These are phyloP conservation scores for Salicornia ramosissima DNA, from an alignment of 148 eudicot genomes.

Conservation along the genomic window DNA sequence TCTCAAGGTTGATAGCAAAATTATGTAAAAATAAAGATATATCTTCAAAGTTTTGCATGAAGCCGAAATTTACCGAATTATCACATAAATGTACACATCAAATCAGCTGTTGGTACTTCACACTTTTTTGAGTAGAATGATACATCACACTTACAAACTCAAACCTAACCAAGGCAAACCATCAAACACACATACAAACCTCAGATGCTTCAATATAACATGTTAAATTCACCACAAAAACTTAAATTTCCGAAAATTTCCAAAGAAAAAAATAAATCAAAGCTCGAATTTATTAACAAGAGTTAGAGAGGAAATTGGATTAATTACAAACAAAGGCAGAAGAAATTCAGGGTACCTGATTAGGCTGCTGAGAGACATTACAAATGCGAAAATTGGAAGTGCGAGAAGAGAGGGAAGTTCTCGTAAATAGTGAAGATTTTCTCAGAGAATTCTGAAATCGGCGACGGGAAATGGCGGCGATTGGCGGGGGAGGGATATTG, in stretches of 20 bases:
- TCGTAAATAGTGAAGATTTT: slow-evolving; percentile 13
- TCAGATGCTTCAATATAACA: background rate
- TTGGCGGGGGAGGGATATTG: slow-evolving; percentile 13
- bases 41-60: too few relatives aligned
- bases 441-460: background rate
- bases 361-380: slow-evolving; percentile 17
- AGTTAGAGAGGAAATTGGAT: background rate
- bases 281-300: background rate
- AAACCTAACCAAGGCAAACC: background rate
- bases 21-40: too few relatives aligned
- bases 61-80: too few relatives aligned
- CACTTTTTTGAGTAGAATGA: too few relatives aligned
- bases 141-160: background rate
- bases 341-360: slow-evolving; percentile 20
- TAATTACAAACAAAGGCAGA: background rate
- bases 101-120: too few relatives aligned
- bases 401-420: slow-evolving; percentile 15
- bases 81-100: too few relatives aligned
- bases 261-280: background rate
- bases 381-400: slow-evolving; percentile 9
- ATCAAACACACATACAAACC: background rate
- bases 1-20: too few relatives aligned
- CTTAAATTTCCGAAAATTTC: background rate
- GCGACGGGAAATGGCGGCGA: slow-evolving; percentile 8
- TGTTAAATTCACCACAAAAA: background rate